Base-by-base conservation (phyloP, 1,284 basidiomycete species). In the Leccinum angustisporum region DNA sequence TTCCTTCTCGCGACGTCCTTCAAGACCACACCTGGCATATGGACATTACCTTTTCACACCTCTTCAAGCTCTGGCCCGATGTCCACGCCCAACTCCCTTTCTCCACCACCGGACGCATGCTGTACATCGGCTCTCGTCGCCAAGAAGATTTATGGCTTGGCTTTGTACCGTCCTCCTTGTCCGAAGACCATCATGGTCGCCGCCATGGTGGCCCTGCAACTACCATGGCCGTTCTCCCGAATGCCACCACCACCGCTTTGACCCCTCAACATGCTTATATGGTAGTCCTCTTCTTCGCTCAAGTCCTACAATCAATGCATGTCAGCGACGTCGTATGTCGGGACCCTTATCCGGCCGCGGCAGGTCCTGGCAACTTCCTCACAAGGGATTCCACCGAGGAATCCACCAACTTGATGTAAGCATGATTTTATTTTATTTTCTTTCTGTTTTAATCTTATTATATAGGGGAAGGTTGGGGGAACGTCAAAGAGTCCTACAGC, bases 111-210 rank as follows among this genome's bases (percentile, higher is more conserved):
- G 56, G 64, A 0, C 11, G 53, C 0, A 65, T 65, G 60, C 5
- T 66, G 0, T 60, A 60, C 8, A 1, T 66, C 0, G 58, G 65
- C 1, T 53, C 52, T 10, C 7, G 33, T 0, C 27, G 7, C 0
- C 61, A 66, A 1, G 61, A 66, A 1, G 51, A 66, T 1, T 5
- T 66, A 1, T 66, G 64, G 64, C 2, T 66, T 0, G 58, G 64
- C 0, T 59, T 66, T 1, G 8, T 58, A 1, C 64, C 60, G 0
- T 40, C 3, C 16, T 61, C 27, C 5, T 53, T 52, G 16, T 34
- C 5, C 21, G 18, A 31, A 0, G 48, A 50, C 48, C 48, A 25
- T 13, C 48, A 27, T 16, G 18, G 46, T 46, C n/a, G 43, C 7
- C n/a, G 43, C n/a, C 21, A 21, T 21, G 21, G 21, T 21, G 21